Percentiles rank a stretch among this genome's conserved stretches.
Evolutionary conservation across 2,329 filamentous ascomycete species (phyloP).

Genomic region (Ceratocystis alfenasii): DNA sequence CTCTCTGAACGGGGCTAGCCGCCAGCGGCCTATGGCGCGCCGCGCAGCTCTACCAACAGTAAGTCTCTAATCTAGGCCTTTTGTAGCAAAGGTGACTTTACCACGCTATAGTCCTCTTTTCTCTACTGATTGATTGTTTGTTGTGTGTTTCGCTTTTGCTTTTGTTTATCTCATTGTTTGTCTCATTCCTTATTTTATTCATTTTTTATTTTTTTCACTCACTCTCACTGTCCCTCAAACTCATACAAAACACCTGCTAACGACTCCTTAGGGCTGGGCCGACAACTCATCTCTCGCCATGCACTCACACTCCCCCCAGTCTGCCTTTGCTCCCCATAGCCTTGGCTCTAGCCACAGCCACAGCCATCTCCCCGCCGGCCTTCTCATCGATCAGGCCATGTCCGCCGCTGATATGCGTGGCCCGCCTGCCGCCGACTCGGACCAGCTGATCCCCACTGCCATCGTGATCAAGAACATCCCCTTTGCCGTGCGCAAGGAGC

Average conservation of each 20-base stretch:
- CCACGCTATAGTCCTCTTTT: too few relatives aligned
- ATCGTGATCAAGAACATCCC: conserved; percentile 99
- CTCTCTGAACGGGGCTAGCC: conserved; percentile 51
- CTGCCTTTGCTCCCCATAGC: conserved; percentile 29
- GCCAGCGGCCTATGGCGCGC: conserved; percentile 44
- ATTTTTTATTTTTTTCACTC: neutral
- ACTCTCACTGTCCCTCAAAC: conserved; percentile 10
- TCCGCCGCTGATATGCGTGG: conserved; percentile 27
- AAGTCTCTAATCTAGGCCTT: conserved; percentile 32
- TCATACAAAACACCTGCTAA: conserved; percentile 23
- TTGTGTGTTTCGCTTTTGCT: too few relatives aligned
- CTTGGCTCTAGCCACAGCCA: conserved; percentile 31
- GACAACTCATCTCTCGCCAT: conserved; percentile 37
- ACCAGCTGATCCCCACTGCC: conserved; percentile 92
- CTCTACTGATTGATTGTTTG: too few relatives aligned
- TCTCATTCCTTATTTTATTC: too few relatives aligned
- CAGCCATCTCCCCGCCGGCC: conserved; percentile 32
- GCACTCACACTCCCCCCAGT: conserved; percentile 28
- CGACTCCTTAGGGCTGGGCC: conserved; percentile 37
- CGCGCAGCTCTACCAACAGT: conserved; percentile 60
- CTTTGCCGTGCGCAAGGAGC: conserved; percentile 95
- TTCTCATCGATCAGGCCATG: conserved; percentile 34
- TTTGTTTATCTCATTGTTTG: too few relatives aligned
- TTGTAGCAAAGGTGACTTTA: too few relatives aligned
- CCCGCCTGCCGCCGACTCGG: conserved; percentile 43